Evolutionary conservation across 1,139 yeast genomes (phyloP).

Genomic region (Sugiyamaella grinbergsii): DNA sequence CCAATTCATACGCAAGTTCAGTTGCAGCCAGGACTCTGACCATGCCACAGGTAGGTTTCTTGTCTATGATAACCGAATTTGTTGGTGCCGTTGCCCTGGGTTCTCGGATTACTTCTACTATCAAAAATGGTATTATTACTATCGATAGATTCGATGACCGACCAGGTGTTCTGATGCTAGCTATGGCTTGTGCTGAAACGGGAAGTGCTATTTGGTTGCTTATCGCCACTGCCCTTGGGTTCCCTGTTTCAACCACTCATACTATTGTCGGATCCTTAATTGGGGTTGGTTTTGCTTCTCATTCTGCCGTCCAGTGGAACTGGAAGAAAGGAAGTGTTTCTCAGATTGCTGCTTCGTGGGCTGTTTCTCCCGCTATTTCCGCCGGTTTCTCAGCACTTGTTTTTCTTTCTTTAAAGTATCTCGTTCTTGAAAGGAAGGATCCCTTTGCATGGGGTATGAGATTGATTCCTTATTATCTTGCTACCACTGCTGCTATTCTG

Average conservation of each 20-base stretch:
- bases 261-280: conserved; percentile 77
- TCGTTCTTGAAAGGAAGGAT: conserved; percentile 61
- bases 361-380: conserved; percentile 74
- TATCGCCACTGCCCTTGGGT: conserved; percentile 64
- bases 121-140: conserved; percentile 62
- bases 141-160: conserved; percentile 51
- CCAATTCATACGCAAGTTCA: conserved; percentile 72
- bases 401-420: conserved; percentile 60
- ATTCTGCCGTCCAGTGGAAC: conserved; percentile 65
- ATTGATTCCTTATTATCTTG: conserved; percentile 63
- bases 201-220: conserved; percentile 78
- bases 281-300: conserved; percentile 77
- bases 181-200: conserved; percentile 74
- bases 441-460: conserved; percentile 57
- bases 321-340: conserved; percentile 63
- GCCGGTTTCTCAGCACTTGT: conserved; percentile 62
- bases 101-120: conserved; percentile 68
- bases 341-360: conserved; percentile 79
- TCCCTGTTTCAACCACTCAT: conserved; percentile 81
- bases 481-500: conserved; percentile 60
- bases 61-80: conserved; percentile 70
- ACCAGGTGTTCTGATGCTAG: conserved; percentile 72
- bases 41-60: conserved; percentile 73
- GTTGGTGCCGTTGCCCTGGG: conserved; percentile 77
- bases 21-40: conserved; percentile 68